Base-by-base conservation (phyloP, 768 basidiomycete species). In the Pisolithus sp. region DNA sequence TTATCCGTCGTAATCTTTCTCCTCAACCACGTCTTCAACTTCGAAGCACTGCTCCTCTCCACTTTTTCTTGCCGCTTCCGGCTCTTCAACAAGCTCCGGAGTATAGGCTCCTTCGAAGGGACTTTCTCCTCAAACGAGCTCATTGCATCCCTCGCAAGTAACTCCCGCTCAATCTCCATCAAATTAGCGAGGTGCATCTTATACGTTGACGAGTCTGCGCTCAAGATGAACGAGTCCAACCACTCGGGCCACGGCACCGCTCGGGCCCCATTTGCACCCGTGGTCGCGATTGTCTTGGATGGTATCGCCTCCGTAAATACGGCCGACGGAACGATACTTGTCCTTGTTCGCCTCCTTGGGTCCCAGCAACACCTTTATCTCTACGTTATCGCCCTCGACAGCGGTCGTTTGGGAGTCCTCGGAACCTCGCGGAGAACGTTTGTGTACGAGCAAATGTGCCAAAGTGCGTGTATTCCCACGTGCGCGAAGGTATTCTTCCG, bases 21-120 rank as follows among this genome's bases (percentile, higher is more conserved):
- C 67, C 76, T 81, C 59, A 82, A 66, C 85, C 85, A 86, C 5
- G 77, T 73, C 57, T 79, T 83, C 42, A 86, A 62, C 55, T 73
- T 79, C 43, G 76, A 73, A 5, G 77, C 68, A 13, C 76, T 73
- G 15, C 69, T 61, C 18, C 62, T 62, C 48, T 68, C 67, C 13
- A 48, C 45, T 56, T 69, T 68, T 30, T 61, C 41, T 42, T 66
- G 51, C 36, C 73, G 68, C 45, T 71, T 74, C 59, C 73, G 70
- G 42, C 68, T 73, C 58, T 74, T 77, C 52, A 74, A 54, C 30
- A 75, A 64, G 15, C 69, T 68, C 56, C 74, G 75, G 12, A 78
- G 59, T 56, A 65, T 73, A 42, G 64, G 61, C 24, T 75, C 74
- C 55, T 67, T 66, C 42, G 50, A 51, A 20, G 56, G 48, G 4